Conservation (phyloP, 2,329 filamentous ascomycete genomes). For the Aspergillus arachidicola region DNA sequence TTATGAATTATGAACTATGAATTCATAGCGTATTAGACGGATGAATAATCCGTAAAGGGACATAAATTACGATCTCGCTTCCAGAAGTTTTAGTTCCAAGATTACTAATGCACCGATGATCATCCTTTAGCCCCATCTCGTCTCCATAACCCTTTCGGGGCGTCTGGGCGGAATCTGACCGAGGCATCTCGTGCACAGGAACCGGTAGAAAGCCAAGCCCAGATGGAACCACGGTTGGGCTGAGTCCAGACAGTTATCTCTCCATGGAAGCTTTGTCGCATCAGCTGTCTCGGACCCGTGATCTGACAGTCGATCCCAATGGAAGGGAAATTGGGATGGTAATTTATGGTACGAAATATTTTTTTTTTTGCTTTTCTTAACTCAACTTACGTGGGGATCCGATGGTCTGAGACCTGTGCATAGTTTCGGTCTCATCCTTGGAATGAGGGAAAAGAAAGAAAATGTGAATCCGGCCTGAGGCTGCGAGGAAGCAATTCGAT, state of each 20-base stretch:
- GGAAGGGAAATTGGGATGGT: slow-evolving; percentile 13
- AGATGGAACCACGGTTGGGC: slow-evolving; percentile 8
- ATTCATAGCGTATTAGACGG: not conserved
- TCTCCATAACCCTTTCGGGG: slow-evolving; percentile 22
- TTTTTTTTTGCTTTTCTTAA: not conserved
- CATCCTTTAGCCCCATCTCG: slow-evolving; percentile 18
- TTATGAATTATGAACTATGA: not conserved
- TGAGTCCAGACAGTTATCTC: slow-evolving; percentile 9
- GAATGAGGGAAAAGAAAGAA: not conserved
- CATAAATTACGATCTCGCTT: slow-evolving; percentile 5
- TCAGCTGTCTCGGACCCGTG: slow-evolving; percentile 13
- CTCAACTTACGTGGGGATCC: slow-evolving; percentile 2
- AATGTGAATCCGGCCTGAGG: not conserved
- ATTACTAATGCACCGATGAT: slow-evolving; percentile 21
- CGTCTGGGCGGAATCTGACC: slow-evolving; percentile 14
- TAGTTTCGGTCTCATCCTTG: not conserved
- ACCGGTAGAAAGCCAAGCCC: slow-evolving; percentile 17
- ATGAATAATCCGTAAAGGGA: not conserved
- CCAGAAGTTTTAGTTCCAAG: slow-evolving; percentile 6
- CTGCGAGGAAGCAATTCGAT: not conserved
- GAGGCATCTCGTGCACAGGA: slow-evolving; percentile 21
- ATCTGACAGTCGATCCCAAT: slow-evolving; percentile 24
- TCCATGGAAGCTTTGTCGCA: not conserved
- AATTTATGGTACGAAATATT: not conserved
- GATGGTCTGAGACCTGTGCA: slow-evolving; percentile 2